Conservation (phyloP, 108 stramenopile species). For the Ochromonas danica region DNA sequence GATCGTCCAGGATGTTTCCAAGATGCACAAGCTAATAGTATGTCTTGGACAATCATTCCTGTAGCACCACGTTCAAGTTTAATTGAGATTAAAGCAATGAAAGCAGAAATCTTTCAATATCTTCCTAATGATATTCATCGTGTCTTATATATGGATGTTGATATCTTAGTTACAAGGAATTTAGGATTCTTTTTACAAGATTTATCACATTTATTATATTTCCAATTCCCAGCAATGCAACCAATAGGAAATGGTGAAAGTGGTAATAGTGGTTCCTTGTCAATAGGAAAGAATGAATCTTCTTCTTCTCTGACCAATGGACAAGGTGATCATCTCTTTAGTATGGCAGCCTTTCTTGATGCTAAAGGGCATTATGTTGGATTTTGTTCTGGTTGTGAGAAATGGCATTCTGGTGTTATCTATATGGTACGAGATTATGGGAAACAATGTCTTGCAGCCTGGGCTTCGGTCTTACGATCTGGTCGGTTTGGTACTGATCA, state of each 20-base stretch:
- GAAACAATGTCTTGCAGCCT: constrained; percentile 4
- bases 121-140: not conserved
- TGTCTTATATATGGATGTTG: constrained; percentile 31
- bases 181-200: constrained; percentile 18
- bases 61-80: not conserved
- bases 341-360: constrained; percentile 23
- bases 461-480: constrained; percentile 1
- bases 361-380: constrained; percentile 34
- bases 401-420: constrained; percentile 33
- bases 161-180: constrained; percentile 21
- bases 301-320: not conserved
- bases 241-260: not conserved
- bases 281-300: not conserved
- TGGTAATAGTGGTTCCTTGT: not conserved
- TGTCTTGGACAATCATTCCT: not conserved
- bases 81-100: constrained; percentile 34
- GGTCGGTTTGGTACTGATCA: constrained; percentile 34
- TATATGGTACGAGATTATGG: not conserved
- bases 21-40: not conserved
- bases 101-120: constrained; percentile 29
- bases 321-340: not conserved
- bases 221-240: not conserved
- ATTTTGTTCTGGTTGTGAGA: constrained; percentile 36
- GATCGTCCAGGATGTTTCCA: constrained; percentile 13
- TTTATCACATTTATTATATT: not conserved